Conservation (phyloP, 345 rosid species). For the Moricandia moricandioides region DNA sequence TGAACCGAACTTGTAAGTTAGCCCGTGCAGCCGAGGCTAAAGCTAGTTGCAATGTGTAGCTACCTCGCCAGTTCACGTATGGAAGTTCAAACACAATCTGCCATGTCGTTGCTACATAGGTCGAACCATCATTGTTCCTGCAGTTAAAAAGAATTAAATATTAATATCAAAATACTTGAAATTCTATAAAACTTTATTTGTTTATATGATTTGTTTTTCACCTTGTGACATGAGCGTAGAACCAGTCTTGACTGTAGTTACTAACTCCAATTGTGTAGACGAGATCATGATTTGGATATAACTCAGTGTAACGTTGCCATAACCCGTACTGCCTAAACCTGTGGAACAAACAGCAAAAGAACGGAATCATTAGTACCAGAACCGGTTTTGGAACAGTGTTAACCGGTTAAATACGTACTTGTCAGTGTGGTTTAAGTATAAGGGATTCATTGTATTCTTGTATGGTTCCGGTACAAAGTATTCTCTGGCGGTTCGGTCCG, state of each 20-base stretch:
- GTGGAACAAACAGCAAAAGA: constrained; percentile 23
- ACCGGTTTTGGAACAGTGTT: background rate
- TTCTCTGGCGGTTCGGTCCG: constrained; percentile 71
- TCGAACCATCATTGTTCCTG: constrained; percentile 40
- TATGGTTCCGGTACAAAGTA: constrained; percentile 66
- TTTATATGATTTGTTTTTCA: background rate
- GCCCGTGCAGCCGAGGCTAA: constrained; percentile 67
- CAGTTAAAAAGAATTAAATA: background rate
- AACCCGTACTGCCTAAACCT: constrained; percentile 82
- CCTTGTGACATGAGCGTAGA: constrained; percentile 89
- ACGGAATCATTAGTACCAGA: background rate
- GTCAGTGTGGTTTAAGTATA: constrained; percentile 32
- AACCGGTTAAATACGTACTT: constrained; percentile 35
- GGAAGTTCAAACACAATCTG: constrained; percentile 53
- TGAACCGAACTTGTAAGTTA: constrained; percentile 63
- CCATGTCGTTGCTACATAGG: constrained; percentile 66
- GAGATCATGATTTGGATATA: constrained; percentile 55
- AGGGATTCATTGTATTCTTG: constrained; percentile 46
- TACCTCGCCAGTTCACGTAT: constrained; percentile 31
- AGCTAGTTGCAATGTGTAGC: constrained; percentile 69
- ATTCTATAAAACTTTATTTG: background rate
- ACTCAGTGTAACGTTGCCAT: constrained; percentile 65
- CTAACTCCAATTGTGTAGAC: constrained; percentile 51
- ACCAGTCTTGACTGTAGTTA: constrained; percentile 61
- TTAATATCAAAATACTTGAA: background rate